Evolutionary conservation across 2,329 filamentous ascomycete genomes (phyloP), one percentile per base, ranked within the genome.

Genomic region (Sphaceloma murrayae): DNA sequence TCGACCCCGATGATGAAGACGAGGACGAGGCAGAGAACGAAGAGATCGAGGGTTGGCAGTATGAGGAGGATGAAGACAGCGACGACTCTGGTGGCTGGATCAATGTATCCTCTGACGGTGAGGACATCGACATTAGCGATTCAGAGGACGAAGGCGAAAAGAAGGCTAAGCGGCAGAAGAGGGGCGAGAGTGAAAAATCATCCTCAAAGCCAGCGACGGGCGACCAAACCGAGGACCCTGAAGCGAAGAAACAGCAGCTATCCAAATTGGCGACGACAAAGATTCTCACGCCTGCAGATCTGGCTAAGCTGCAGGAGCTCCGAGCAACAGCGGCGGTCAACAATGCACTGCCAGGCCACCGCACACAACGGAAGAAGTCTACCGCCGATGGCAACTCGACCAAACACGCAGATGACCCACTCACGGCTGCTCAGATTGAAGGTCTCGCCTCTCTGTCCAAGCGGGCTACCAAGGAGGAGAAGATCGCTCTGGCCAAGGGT

Each of bases 211-310:
- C 14, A 13, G 55, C 34, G 49, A 27, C 17, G 43, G 18, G 24
- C 9, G 39, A 39, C 13, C 22, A 21, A 1, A 44, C 31, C 4
- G 51, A 33, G 57, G 39, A 50, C 56, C 36, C 48, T 68, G 49
- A 74, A 78, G 52, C 39, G 19, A 46, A 47, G 27, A 22, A 47
- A 44, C 36, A 44, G n/a, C 57, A 59, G 36, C 56, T 66, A 24
- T 78, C 81, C 9, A 86, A 79, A 55, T 77, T 95, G 32, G 88
- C 88, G n/a, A 94, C 85, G 0, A 94, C 85, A 2, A 82, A 85
- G 38, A 93, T 98, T 52, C 79, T 98, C 49, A 98, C 91, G 0
- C 91, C 91, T 0, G 91, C 91, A 9, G 91, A 98, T 63, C 75
- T 96, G n/a, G 81, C 85, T 53, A 96, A 96, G 62, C 80, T 98